Evolutionary conservation across 2,329 filamentous ascomycete genomes (phyloP).

Genomic region (Penicillium nordicum): DNA sequence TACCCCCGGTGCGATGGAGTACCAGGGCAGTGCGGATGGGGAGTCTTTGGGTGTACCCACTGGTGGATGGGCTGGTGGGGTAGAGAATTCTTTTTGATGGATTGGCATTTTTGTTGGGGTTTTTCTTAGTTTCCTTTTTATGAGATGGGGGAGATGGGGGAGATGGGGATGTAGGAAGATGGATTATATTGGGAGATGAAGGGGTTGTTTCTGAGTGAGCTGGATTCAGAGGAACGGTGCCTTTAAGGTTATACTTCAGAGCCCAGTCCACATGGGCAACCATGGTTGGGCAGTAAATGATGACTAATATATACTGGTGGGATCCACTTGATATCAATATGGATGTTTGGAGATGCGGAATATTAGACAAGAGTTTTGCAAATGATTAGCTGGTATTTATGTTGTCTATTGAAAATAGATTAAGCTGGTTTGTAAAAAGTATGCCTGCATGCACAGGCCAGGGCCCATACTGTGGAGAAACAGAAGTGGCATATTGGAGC

Average conservation of each 20-base stretch:
- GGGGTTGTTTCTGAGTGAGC: neutral
- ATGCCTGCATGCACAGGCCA: no score
- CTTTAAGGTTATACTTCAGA: constrained; percentile 1
- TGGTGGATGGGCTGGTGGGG: constrained; percentile 18
- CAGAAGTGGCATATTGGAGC: neutral
- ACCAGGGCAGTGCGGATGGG: constrained; percentile 17
- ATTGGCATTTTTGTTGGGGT: constrained; percentile 12
- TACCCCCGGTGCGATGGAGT: constrained; percentile 32
- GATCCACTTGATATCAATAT: neutral
- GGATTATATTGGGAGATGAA: neutral
- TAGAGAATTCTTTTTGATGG: constrained; percentile 25
- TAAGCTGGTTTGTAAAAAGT: accelerated
- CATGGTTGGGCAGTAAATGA: neutral
- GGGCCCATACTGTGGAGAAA: neutral
- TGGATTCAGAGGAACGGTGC: neutral
- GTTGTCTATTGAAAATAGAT: neutral
- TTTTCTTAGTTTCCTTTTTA: neutral
- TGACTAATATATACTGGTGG: neutral
- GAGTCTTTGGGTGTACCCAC: constrained; percentile 15
- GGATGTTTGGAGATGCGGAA: neutral
- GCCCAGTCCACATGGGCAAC: neutral
- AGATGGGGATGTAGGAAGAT: neutral
- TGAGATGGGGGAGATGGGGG: neutral
- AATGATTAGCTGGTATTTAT: neutral
- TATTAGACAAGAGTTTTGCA: neutral